phyloP scores from a whole-genome alignment of 352 stramenopile genomes.

The Phytophthora chlamydospora region DNA sequence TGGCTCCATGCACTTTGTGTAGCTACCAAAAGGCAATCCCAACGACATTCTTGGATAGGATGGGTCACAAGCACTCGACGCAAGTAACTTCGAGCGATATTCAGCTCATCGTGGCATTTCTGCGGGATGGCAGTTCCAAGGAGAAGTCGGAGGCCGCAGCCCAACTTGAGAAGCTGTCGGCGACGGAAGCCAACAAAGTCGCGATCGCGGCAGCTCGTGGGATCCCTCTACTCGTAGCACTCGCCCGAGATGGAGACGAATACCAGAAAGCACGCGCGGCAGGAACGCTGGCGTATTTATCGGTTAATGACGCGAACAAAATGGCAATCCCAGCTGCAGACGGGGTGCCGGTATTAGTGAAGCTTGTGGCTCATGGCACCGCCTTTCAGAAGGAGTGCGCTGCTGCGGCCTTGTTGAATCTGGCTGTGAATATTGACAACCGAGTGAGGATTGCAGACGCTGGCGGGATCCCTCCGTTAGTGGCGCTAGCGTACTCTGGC shows the following conservation, averaged over 20 bases:
- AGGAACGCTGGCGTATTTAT: conserved; percentile 2
- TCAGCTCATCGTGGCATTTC: background rate
- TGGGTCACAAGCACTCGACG: background rate
- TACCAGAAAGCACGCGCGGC: background rate
- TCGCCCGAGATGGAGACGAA: background rate
- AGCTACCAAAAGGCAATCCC: too few species aligned
- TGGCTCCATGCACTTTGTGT: background rate
- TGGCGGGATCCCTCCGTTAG: too few species aligned
- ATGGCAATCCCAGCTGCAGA: too few species aligned
- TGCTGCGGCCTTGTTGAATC: too few species aligned
- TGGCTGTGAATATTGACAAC: too few species aligned
- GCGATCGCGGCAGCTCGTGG: background rate
- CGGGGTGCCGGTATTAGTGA: too few species aligned
- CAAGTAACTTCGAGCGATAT: background rate
- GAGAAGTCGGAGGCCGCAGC: background rate
- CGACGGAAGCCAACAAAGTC: background rate
- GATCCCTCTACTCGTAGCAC: conserved; percentile 2
- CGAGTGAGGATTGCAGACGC: too few species aligned
- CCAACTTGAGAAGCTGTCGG: background rate
- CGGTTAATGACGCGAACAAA: background rate
- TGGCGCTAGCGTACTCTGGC: too few species aligned
- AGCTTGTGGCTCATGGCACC: too few species aligned
- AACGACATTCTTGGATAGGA: background rate
- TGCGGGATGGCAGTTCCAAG: conserved; percentile 1
- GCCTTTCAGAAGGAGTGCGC: too few species aligned